Evolutionary conservation across 495 filamentous ascomycete species (phyloP).

Genomic region (Hyaloscypha hepaticicola): DNA sequence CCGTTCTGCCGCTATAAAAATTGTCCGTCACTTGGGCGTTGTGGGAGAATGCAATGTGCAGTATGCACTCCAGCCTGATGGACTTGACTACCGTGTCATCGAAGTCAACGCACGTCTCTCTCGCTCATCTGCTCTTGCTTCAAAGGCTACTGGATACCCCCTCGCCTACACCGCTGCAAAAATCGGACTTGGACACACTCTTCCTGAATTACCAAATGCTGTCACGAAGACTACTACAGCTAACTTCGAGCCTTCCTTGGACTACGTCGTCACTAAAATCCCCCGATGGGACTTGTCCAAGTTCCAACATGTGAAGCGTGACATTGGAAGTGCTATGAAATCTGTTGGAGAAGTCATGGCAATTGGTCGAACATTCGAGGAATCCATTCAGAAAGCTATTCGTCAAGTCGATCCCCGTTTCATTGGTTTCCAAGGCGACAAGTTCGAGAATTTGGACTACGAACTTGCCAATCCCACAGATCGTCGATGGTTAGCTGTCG

Average conservation of each 20-base stretch:
- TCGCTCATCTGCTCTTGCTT: conserved; percentile 92
- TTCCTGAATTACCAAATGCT: conserved; percentile 93
- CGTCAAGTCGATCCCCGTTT: conserved; percentile 92
- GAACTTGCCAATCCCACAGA: conserved; percentile 89
- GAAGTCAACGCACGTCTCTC: conserved; percentile 98
- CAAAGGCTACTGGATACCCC: conserved; percentile 96
- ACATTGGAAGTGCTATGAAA: conserved; percentile 98
- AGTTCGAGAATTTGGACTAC: conserved; percentile 91
- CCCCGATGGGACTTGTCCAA: conserved; percentile 96
- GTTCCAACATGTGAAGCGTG: conserved; percentile 97
- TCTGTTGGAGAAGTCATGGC: conserved; percentile 99
- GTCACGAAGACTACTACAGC: conserved; percentile 98
- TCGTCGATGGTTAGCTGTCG: conserved; percentile 93
- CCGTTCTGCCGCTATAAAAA: conserved; percentile 92
- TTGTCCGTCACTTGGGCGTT: conserved; percentile 91
- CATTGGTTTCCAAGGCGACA: conserved; percentile 89
- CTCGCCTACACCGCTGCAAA: conserved; percentile 96
- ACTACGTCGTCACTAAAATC: conserved; percentile 98
- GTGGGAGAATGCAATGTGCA: conserved; percentile 98
- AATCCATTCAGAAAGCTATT: conserved; percentile 98
- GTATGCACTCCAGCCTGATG: conserved; percentile 93
- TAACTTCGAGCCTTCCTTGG: conserved; percentile 96
- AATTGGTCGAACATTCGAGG: conserved; percentile 96
- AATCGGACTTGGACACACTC: conserved; percentile 90
- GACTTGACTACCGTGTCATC: conserved; percentile 94